Conservation (phyloP, 495 filamentous ascomycete genomes). For the Cryomyces antarcticus region DNA sequence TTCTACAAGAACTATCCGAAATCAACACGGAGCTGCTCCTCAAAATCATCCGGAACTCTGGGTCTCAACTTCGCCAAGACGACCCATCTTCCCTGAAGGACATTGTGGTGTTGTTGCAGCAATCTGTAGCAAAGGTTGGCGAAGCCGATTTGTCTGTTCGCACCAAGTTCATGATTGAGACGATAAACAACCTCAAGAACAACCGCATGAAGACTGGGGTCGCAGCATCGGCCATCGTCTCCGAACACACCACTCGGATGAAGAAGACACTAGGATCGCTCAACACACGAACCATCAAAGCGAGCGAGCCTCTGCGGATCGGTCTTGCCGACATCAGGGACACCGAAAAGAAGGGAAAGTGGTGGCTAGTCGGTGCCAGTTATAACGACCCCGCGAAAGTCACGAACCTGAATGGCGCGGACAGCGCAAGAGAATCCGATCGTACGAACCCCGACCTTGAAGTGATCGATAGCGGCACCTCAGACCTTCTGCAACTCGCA, state of each 20-base stretch:
- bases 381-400: constrained; percentile 35
- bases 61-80: constrained; percentile 68
- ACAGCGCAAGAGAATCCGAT: constrained; percentile 6
- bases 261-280: constrained; percentile 60
- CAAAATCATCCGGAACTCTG: constrained; percentile 58
- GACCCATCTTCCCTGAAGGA: constrained; percentile 83
- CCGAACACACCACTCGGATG: constrained; percentile 68
- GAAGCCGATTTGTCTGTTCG: constrained; percentile 60
- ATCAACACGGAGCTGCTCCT: constrained; percentile 82
- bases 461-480: constrained; percentile 1
- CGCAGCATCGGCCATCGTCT: constrained; percentile 37
- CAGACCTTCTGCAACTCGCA: constrained; percentile 53
- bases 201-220: constrained; percentile 64
- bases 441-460: constrained; percentile 9
- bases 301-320: constrained; percentile 64
- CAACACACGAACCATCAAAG: constrained; percentile 44
- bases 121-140: constrained; percentile 40
- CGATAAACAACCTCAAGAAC: constrained; percentile 83
- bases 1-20: constrained; percentile 57
- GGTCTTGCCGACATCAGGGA: constrained; percentile 62
- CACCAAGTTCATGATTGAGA: constrained; percentile 96
- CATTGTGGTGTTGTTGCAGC: constrained; percentile 63
- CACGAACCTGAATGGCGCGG: constrained; percentile 5
- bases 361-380: constrained; percentile 93
- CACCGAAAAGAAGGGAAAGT: constrained; percentile 75